phyloP scores from a whole-genome alignment of 495 filamentous ascomycete species.

The Penicillium tannophilum region DNA sequence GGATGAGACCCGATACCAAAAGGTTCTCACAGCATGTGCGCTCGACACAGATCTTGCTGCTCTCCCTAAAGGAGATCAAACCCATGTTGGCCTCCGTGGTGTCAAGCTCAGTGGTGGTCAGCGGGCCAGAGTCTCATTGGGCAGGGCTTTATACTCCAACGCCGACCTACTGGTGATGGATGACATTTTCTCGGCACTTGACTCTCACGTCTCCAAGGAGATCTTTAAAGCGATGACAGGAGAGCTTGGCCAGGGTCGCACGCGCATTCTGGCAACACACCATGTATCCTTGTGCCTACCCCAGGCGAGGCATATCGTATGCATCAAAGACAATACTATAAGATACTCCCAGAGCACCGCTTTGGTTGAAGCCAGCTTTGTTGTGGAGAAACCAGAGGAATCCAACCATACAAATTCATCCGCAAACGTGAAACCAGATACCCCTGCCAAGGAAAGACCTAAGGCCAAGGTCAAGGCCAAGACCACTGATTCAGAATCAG shows the following conservation, averaged over 20 bases:
- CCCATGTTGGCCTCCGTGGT: constrained; percentile 1
- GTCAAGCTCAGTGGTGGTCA: constrained; percentile 1
- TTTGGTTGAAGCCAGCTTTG: too few relatives aligned
- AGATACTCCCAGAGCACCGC: too few relatives aligned
- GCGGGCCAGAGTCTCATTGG: background rate
- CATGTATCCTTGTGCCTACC: background rate
- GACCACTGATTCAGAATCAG: too few relatives aligned
- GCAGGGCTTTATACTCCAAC: constrained; percentile 4
- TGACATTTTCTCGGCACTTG: constrained; percentile 9
- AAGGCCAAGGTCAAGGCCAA: too few relatives aligned
- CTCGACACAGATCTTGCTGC: constrained; percentile 7
- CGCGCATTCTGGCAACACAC: background rate
- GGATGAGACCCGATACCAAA: background rate
- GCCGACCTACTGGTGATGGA: constrained; percentile 5
- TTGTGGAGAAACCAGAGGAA: too few relatives aligned
- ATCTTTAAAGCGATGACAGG: background rate
- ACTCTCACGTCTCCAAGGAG: background rate
- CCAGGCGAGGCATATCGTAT: background rate
- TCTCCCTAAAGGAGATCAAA: constrained; percentile 5
- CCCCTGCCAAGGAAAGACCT: too few relatives aligned
- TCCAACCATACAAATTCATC: too few relatives aligned
- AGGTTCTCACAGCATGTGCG: constrained; percentile 5
- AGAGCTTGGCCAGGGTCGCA: background rate
- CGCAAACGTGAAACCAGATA: too few relatives aligned
- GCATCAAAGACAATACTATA: too few relatives aligned